Evolutionary conservation across 1,284 basidiomycete genomes (phyloP).

Genomic region (Singerocomus inundabilis): DNA sequence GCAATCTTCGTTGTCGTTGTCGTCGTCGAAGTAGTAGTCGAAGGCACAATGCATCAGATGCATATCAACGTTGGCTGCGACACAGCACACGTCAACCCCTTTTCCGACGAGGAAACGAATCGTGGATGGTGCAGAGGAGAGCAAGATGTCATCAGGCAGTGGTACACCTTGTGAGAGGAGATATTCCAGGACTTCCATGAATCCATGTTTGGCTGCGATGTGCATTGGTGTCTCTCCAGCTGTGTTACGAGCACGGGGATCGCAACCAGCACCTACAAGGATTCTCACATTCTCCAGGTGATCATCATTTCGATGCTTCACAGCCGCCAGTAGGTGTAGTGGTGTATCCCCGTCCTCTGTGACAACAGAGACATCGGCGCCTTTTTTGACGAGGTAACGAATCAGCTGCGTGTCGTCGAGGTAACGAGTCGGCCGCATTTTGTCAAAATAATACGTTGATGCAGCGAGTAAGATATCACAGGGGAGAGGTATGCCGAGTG

Average conservation of each 20-base stretch:
- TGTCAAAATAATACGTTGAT: no score
- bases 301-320: no score
- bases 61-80: no score
- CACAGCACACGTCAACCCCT: no score
- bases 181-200: not conserved
- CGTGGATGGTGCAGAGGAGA: not conserved
- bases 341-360: not conserved
- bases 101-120: not conserved
- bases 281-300: not conserved
- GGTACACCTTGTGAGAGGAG: not conserved
- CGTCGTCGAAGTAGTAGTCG: no score
- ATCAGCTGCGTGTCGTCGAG: not conserved
- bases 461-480: no score
- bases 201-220: not conserved
- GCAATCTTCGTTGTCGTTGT: no score
- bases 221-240: conserved; percentile 1
- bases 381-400: not conserved
- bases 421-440: no score
- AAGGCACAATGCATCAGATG: no score
- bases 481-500: not conserved
- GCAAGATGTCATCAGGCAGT: not conserved
- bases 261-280: not conserved
- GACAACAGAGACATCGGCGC: not conserved
- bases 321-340: not conserved
- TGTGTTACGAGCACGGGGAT: not conserved